Base-by-base conservation (phyloP, 345 rosid genomes). In the Reutealis trisperma region DNA sequence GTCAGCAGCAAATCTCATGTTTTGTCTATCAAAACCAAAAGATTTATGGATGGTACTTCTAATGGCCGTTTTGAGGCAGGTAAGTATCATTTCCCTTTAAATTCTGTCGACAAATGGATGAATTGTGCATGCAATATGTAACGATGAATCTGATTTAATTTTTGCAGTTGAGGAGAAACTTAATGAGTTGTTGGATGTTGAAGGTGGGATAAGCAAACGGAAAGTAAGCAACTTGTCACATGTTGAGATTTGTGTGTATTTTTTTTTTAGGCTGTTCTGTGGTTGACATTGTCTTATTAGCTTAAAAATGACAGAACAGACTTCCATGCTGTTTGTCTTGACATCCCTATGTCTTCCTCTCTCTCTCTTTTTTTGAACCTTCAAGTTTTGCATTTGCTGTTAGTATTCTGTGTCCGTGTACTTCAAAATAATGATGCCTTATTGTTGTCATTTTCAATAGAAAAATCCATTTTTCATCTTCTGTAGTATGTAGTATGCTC, bases 91-190 rank as follows among this genome's bases (percentile, higher is more conserved):
- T 7, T 37, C 41, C 62, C 62, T 51, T 70, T 63, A 14, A 24
- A 19, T 44, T 69, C 14, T 69, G 16, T 37, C 41, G 49, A 44
- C 66, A 67, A 59, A 67, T 27, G 37, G 37, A 67, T 30, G 51
- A 19, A 18, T 78, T 65, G 44, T 8, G 8, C 47, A 19, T 44
- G 41, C 47, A 32, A 60, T 70, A 2, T 75, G 15, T 27, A 44
- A 54, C 68, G 59, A 62, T 73, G 63, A 69, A 41, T 71, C 41
- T 57, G 47, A 19, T 75, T 61, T 63, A 66, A 44, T 79, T n/a
- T 73, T 78, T 83, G 84, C 95, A 96, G 99, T 96, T 83, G 93
- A 93, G 78, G 99, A 88, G 88, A 96, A 94, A 86, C 89, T 96
- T 59, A 96, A 94, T 77, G 99, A 96, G 80, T 81, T 96, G 87